Base-by-base conservation (phyloP, 2,329 filamentous ascomycete species). In the Cadophora luteo-olivacea region DNA sequence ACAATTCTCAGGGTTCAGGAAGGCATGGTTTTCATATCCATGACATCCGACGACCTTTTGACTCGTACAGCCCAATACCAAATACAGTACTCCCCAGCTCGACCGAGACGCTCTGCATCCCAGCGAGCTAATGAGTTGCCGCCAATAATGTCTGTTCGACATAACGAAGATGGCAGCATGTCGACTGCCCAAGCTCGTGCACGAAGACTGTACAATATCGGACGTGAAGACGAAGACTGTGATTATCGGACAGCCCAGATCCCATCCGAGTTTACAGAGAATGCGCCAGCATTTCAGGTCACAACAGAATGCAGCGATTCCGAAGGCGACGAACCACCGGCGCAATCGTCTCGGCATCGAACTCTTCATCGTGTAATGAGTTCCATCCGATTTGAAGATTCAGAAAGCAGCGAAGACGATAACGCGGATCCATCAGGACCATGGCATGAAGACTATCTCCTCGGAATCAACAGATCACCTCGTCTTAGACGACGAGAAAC, bases 1-100 rank as follows among this genome's bases (percentile, higher is more conserved):
- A 77, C 54, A 32, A 67, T 77, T 36, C 51, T 1, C 25, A 95
- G 92, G 65, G 90, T 97, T 64, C 91, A 95, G 80, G 92, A 97
- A 84, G 95, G 96, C 55, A 91, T 97, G 86, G 87, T 98, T 0
- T 97, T 97, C 77, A 86, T 98, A 33, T 88, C 92, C 57, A 97
- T 97, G 94, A 87, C 89, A 51, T 87, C 90, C 48, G 89, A 97
- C 73, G 90, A 96, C 69, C 82, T 96, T 0, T 81, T 96, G 54
- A 86, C 84, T 24, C 86, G 90, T 68, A 96, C 93, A 12, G 86
- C 91, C 7, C 86, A 89, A 69, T 95, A 95, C 77, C 88, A 92
- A 72, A 90, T 95, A 32, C 87, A 91, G 73, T 93, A 91, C 51
- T 77, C 76, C 11, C 75, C 76, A 16, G 60, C 75, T 2, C 69